Conservation (phyloP, 306 rosid species). For the Rosa multiflora region DNA sequence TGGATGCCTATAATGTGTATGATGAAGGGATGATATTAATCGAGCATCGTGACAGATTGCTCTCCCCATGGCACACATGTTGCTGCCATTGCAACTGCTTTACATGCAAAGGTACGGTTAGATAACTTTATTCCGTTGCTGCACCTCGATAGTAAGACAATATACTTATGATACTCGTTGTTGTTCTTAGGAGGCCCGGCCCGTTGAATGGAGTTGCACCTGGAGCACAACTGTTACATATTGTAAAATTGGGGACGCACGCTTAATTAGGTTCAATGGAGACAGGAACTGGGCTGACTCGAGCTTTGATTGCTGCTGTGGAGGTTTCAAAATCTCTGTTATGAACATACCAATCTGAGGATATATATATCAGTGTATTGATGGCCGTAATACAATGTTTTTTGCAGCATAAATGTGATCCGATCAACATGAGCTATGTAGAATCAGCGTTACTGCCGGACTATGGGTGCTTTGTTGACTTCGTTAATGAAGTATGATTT, state of each 20-base stretch:
- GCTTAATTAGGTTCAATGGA: slow-evolving; percentile 96
- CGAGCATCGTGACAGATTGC: slow-evolving; percentile 88
- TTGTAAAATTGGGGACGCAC: slow-evolving; percentile 93
- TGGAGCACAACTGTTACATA: slow-evolving; percentile 84
- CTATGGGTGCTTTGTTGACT: slow-evolving; percentile 90
- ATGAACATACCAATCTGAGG: slow-evolving; percentile 12
- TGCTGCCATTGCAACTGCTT: slow-evolving; percentile 90
- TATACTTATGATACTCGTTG: slow-evolving; percentile 30
- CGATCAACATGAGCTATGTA: slow-evolving; percentile 94
- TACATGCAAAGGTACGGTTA: slow-evolving; percentile 75
- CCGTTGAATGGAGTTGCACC: slow-evolving; percentile 99
- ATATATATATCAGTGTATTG: slow-evolving; percentile 12
- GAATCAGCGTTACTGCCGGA: slow-evolving; percentile 86
- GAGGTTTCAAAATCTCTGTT: slow-evolving; percentile 53
- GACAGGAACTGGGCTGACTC: slow-evolving; percentile 94
- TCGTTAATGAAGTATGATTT: slow-evolving; percentile 68
- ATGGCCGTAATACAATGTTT: slow-evolving; percentile 17
- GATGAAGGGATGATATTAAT: slow-evolving; percentile 81
- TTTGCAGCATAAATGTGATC: slow-evolving; percentile 95
- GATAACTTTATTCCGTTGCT: slow-evolving; percentile 22
- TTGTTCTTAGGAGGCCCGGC: slow-evolving; percentile 61
- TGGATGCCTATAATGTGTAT: slow-evolving; percentile 90
- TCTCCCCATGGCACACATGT: slow-evolving; percentile 98
- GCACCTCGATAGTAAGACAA: not conserved
- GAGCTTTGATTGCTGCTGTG: slow-evolving; percentile 92